Evolutionary conservation across 257 asterid genomes (phyloP), one percentile per base, ranked within the genome.

Genomic region (Solanum sejunctum): DNA sequence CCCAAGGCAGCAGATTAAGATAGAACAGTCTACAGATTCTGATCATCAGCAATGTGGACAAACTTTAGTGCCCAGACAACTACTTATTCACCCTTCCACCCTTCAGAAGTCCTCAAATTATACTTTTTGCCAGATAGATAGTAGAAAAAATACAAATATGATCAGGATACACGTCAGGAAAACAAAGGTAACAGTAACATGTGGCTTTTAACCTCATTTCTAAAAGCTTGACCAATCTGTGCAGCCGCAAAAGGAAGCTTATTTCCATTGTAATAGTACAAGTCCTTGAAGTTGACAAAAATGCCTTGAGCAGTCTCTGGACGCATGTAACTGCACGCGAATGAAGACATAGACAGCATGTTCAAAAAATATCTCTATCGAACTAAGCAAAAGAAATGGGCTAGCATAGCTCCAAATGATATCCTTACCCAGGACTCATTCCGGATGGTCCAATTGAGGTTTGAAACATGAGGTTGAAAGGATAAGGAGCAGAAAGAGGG

Each of bases 301-400:
- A 92, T 94, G 36, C 96, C 98, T 85, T 94, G 98, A 64, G 96
- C 98, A 54, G 96, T 94, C 86, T 94, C 98, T 52, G 96, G 98
- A 13, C 96, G 96, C 94, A 94, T 90, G 88, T 88, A 94, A 41
- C 96, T 92, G 89, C 89, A 77, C 1, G 13, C 39, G 45, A 72
- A n/a, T 72, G n/a, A 12, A 72, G 12, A 11, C 56, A 63, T 9
- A 69, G 52, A 20, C 55, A 43, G 23, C 6, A 20, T 43, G n/a
- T n/a, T 20, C 18, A n/a, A 72, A n/a, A 72, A 72, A 72, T 5
- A 43, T 12, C 56, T 43, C 54, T 20, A 21, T 3, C 12, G 8
- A 72, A 21, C 13, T 47, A 47, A 73, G 81, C 57, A 45, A 45
- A 73, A 73, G 81, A 12, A 73, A 47, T 73, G 12, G 80, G 12